Base-by-base conservation (phyloP, 2,329 filamentous ascomycete genomes). In the Lecanicillium sp. region DNA sequence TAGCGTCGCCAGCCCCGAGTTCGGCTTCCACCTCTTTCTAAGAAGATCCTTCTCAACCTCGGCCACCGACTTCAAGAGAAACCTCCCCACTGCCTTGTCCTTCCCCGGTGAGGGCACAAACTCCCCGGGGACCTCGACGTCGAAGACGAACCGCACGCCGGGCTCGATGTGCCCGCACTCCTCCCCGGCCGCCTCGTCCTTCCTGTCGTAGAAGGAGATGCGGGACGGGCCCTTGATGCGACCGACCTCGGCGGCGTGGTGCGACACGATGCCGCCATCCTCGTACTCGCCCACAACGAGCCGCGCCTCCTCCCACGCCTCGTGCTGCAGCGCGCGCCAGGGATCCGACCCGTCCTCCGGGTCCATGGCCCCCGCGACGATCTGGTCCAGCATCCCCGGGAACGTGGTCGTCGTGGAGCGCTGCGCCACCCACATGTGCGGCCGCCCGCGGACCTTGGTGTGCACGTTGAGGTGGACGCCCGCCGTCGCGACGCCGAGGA, bases 391-490 rank as follows among this genome's bases (percentile, higher is more conserved):
- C 53, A 64, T 65, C 5, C 62, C 57, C 2, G 64, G 56, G 48
- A 66, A 68, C 11, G 62, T 62, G 15, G 60, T 49, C 5, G 54
- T 55, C 10, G 52, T 49, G 6, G 62, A 60, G 4, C 66, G 58
- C 43, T 57, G 56, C 19, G 64, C 58, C 30, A 68, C 61, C 65
- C 65, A 68, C 23, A 45, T 27, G 10, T 17, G 23, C 10, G 23
- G 17, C 19, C 30, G 2, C 4, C 14, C 37, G 9, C 23, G 17
- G 26, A 17, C 24, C 1, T n/a, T 3, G 24, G 33, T 62, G 53
- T 61, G 68, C 38, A 65, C 60, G 51, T 65, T 68, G 52, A 68
- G 57, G 49, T 68, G 66, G 2, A 65, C 61, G 7, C 66, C 66
- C 4, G 62, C 58, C 2, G 66, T 68, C 26, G 64, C 54, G 27